Conservation (phyloP, 148 eudicot genomes). For the Vaccinium myrtillus region DNA sequence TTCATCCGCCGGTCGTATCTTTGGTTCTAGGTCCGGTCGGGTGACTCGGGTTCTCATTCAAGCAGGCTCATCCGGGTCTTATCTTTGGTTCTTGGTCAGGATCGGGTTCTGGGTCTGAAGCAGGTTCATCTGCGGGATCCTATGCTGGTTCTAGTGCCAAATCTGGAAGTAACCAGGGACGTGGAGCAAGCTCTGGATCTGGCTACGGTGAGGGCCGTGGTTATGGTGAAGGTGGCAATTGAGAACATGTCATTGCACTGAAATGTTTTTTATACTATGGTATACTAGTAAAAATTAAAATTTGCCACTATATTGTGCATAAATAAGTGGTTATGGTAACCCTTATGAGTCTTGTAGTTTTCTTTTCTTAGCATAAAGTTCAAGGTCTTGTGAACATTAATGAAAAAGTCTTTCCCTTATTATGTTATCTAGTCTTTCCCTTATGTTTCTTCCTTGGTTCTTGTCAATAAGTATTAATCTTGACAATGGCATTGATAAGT, state of each 20-base stretch:
- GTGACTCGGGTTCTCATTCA: neutral
- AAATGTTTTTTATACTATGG: neutral
- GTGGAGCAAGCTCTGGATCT: slow-evolving; percentile 1
- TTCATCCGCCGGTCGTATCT: neutral
- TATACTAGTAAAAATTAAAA: neutral
- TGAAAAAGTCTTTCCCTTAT: neutral
- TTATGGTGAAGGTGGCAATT: neutral
- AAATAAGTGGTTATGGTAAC: neutral
- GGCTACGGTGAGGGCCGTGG: neutral
- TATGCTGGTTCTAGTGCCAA: neutral
- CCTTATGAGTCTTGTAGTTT: neutral
- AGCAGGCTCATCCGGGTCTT: neutral
- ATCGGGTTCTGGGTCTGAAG: neutral
- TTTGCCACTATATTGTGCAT: neutral
- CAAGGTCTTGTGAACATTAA: neutral
- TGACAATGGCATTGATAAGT: neutral
- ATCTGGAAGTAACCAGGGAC: neutral
- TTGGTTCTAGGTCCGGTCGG: neutral
- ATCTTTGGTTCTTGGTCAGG: neutral
- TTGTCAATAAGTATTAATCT: neutral
- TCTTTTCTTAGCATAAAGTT: neutral
- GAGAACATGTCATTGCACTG: neutral
- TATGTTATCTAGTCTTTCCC: neutral
- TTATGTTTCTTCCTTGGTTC: neutral
- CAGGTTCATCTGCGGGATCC: neutral